These are phyloP conservation scores for Hypomontagnella monticulosa DNA, from an alignment of 495 filamentous ascomycete species.

Conservation along the genomic window DNA sequence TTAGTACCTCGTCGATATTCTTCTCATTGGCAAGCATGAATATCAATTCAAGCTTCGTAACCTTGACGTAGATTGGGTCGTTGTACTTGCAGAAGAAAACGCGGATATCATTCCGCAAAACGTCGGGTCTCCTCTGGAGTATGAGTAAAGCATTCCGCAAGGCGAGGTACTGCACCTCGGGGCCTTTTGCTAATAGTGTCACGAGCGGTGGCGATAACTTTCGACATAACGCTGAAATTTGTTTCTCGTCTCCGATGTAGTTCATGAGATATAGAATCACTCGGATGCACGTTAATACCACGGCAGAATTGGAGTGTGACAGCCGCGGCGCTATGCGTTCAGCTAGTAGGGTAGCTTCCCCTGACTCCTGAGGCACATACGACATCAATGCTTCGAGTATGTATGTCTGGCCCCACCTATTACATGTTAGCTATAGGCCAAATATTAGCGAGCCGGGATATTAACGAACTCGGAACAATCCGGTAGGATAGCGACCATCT, in stretches of 20 bases:
- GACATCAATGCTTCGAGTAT: constrained; percentile 98
- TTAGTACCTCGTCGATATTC: constrained; percentile 95
- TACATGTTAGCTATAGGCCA: constrained; percentile 38
- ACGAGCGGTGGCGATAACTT: constrained; percentile 97
- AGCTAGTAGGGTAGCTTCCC: constrained; percentile 87
- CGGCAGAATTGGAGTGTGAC: constrained; percentile 95
- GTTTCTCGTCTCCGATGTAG: constrained; percentile 94
- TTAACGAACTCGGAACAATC: constrained; percentile 95
- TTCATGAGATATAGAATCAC: constrained; percentile 99
- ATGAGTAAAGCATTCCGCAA: constrained; percentile 94
- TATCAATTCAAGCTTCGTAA: constrained; percentile 97
- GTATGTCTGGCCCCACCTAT: constrained; percentile 97
- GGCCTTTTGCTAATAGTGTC: constrained; percentile 93
- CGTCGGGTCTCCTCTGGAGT: constrained; percentile 90
- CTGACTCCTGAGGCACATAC: constrained; percentile 91
- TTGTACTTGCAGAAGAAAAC: constrained; percentile 99
- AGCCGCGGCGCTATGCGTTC: constrained; percentile 93
- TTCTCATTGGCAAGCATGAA: constrained; percentile 98
- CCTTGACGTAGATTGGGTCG: constrained; percentile 99
- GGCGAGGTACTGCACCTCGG: constrained; percentile 96
- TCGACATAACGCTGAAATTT: constrained; percentile 85
- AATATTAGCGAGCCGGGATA: background rate
- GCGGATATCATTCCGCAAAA: constrained; percentile 94
- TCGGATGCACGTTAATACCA: constrained; percentile 93
- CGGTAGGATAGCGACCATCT: constrained; percentile 94